A percentile compares a stretch with the other conserved stretches of the same genome.
Conservation (phyloP, 2,329 filamentous ascomycete species). For the Aspergillus sp. region DNA sequence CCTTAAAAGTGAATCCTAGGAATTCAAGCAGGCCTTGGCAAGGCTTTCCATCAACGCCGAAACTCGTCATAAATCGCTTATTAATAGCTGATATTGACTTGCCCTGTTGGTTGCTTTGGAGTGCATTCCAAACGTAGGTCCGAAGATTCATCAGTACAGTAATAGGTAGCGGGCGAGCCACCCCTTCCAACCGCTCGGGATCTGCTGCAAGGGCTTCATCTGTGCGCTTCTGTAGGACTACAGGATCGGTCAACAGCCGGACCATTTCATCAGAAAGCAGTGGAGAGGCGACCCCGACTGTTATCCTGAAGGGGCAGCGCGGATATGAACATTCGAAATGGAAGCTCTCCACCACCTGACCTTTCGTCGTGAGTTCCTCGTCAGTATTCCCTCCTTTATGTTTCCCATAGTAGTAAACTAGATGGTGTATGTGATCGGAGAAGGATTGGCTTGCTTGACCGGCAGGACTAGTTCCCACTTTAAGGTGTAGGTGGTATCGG, state of each 20-base stretch:
- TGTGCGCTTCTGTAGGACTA: slow-evolving; percentile 53
- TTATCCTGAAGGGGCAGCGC: slow-evolving; percentile 56
- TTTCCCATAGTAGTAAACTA: slow-evolving; percentile 45
- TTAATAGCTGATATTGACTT: slow-evolving; percentile 60
- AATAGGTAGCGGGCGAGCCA: slow-evolving; percentile 51
- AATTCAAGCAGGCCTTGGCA: slow-evolving; percentile 59
- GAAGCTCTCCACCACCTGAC: slow-evolving; percentile 45
- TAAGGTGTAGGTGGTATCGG: slow-evolving; percentile 61
- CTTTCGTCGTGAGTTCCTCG: slow-evolving; percentile 28
- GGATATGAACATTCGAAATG: slow-evolving; percentile 60
- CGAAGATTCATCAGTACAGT: slow-evolving; percentile 58
- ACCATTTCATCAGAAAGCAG: slow-evolving; percentile 51
- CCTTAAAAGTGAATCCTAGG: slow-evolving; percentile 56
- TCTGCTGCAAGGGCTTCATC: slow-evolving; percentile 52
- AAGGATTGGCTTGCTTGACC: slow-evolving; percentile 47
- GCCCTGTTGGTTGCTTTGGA: slow-evolving; percentile 51
- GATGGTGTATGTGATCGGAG: slow-evolving; percentile 62
- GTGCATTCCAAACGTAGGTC: slow-evolving; percentile 60
- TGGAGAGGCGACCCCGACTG: slow-evolving; percentile 54
- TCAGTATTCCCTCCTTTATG: slow-evolving; percentile 24
- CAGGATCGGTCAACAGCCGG: slow-evolving; percentile 54
- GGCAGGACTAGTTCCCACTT: slow-evolving; percentile 52
- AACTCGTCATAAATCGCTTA: slow-evolving; percentile 63
- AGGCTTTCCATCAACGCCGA: slow-evolving; percentile 55
- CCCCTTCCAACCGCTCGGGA: slow-evolving; percentile 55